Base-by-base conservation (phyloP, 2,329 filamentous ascomycete species). In the Cercospora berteroae region DNA sequence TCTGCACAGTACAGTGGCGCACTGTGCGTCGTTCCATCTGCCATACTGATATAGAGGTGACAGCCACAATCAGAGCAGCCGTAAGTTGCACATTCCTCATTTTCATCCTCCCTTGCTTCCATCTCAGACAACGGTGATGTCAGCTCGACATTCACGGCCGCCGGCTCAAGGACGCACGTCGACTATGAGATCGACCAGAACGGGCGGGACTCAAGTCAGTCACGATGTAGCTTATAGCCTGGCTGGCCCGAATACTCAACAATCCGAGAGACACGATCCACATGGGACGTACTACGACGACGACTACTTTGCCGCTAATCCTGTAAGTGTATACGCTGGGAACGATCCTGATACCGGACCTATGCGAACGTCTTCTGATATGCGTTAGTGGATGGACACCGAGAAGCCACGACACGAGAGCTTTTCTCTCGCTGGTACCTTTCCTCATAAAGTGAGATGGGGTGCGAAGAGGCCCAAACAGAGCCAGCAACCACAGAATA, bases 221-320 rank as follows among this genome's bases (percentile, higher is more conserved):
- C 63, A 64, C 55, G 67, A 68, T 68, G 66, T 60, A 63, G 63
- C 63, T 18, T 70, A 72, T 56, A 66, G 60, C 55, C 63, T 72
- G 20, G 70, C 70, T 16, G 70, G 70, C 6, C 69, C 67, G 18
- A 55, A 33, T 1, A 29, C 57, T 27, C 61, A 62, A 18, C 55
- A 58, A 9, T 33, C 55, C 7, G 31, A 16, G 13, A 39, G 29
- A 50, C 33, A 31, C 27, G 71, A 72, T 52, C 68, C 68, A 18
- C 72, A 77, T 55, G 63, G 74, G 63, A 76, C 75, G 0, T 72
- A 73, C 52, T 74, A 70, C 48, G 67, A 70, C 9, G 70, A 74
- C 59, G 74, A 72, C 55, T 75, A 75, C 52, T 70, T 70, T 29
- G 65, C 70, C 23, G 64, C 70, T 6, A 75, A 75, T 63, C 73